These are phyloP conservation scores for Pestalotiopsis sp. DNA, from an alignment of 2,329 filamentous ascomycete species.

Conservation along the genomic window DNA sequence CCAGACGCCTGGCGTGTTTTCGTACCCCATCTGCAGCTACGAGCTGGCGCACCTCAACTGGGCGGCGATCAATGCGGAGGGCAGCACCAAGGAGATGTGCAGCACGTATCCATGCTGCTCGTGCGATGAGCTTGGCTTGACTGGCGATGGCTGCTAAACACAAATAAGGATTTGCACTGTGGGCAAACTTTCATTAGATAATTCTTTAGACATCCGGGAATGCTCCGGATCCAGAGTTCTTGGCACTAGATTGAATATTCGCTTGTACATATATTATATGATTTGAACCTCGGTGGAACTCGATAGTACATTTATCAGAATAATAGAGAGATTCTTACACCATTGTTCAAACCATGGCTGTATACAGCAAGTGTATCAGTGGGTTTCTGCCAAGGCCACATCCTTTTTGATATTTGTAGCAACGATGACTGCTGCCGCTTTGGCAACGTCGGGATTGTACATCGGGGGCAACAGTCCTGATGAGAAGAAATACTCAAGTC, in stretches of 20 bases:
- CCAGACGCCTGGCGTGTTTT: not conserved
- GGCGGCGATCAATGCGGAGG: not conserved
- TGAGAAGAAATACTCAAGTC: not conserved
- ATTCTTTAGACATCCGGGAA: not conserved
- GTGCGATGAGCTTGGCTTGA: not conserved
- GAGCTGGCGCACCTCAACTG: not conserved
- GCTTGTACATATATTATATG: not conserved
- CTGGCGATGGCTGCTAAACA: not conserved
- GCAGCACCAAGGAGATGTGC: not conserved
- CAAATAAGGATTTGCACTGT: not conserved
- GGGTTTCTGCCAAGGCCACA: not conserved
- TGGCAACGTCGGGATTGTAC: not conserved
- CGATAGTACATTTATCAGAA: not conserved
- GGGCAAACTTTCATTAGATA: not conserved
- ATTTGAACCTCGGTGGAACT: not conserved
- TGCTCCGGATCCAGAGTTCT: not conserved
- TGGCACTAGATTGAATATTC: not conserved
- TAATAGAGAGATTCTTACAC: not conserved
- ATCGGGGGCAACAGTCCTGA: not conserved
- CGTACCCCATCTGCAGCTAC: not conserved
- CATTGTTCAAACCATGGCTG: not conserved
- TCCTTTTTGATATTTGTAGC: not conserved
- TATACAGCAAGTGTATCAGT: not conserved
- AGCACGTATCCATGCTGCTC: not conserved
- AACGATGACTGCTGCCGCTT: not conserved